Evolutionary conservation across 106 monocot genomes (phyloP).

Genomic region (Triglochin maritima): DNA sequence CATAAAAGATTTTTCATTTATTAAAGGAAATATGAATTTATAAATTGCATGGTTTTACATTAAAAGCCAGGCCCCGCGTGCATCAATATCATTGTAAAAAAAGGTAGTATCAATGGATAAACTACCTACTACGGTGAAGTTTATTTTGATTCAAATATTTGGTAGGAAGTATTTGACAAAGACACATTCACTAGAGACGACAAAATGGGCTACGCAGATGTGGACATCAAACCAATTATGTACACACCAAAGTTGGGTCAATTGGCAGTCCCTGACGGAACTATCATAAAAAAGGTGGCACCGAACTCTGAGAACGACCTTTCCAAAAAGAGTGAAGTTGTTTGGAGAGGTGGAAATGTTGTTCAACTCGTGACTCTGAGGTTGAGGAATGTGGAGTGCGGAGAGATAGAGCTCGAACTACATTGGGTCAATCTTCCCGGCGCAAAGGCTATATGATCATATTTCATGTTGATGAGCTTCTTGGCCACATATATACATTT

Average conservation of each 20-base stretch:
- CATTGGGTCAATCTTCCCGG: slow-evolving; percentile 18
- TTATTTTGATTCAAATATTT: not conserved
- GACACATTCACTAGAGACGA: slow-evolving; percentile 31
- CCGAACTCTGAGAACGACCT: slow-evolving; percentile 21
- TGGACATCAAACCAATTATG: slow-evolving; percentile 22
- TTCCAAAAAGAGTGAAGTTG: slow-evolving; percentile 6
- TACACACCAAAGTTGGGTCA: slow-evolving; percentile 21
- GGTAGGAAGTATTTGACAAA: slow-evolving; percentile 31
- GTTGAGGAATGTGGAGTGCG: slow-evolving; percentile 16
- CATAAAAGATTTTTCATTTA: not conserved
- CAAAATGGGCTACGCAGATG: slow-evolving; percentile 27
- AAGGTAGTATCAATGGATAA: no score
- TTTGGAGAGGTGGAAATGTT: slow-evolving; percentile 5
- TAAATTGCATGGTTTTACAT: not conserved
- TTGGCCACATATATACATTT: no score
- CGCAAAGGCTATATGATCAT: no score
- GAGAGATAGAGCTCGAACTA: slow-evolving; percentile 15
- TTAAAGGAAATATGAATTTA: not conserved
- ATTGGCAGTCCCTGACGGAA: slow-evolving; percentile 4
- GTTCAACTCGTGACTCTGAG: slow-evolving; percentile 11
- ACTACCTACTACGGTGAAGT: no score
- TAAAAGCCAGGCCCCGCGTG: not conserved
- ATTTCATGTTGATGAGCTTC: no score
- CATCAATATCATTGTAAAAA: not conserved
- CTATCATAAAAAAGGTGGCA: slow-evolving; percentile 10